Base-by-base conservation (phyloP, 202 grass and related monocot species). In the Zoysia matrella region DNA sequence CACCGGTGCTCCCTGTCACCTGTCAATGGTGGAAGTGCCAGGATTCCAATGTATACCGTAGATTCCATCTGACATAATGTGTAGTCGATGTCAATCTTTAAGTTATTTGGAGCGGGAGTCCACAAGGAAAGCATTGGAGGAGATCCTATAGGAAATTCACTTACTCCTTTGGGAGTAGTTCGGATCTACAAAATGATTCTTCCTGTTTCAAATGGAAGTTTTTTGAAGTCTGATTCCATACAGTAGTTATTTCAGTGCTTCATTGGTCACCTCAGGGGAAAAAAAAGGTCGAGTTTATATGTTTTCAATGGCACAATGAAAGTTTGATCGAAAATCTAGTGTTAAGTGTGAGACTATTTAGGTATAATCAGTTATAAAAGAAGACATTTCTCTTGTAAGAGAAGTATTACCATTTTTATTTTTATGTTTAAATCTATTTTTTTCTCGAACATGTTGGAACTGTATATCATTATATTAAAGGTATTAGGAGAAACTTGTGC, bases 221-320 rank as follows among this genome's bases (percentile, higher is more conserved):
- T 57, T 79, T 46, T 41, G 47, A 80, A 58, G 14, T 56, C 47
- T 58, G 13, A 80, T 66, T 66, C 18, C 50, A 52, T n/a, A 81
- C 7, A 6, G 10, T 5, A 67, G 52, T 69, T 85, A 7, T 53
- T 80, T 76, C 43, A 76, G n/a, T 13, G 65, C 58, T 74, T 40
- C 18, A 62, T 53, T 68, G 46, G 4, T 18, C 2, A 43, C 48
- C 13, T 22, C 5, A 22, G 12, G 1, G n/a, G 48, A 43, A 7
- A 15, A 55, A 52, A 67, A 68, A 48, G 43, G 4, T 57, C 12
- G 47, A 75, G 15, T 3, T 55, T 41, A 18, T 54, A 64, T 63
- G 47, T 71, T n/a, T 41, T 75, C 58, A n/a, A 41, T 76, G 76
- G 40, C 68, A 79, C 47, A 42, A 18, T 11, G 6, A 47, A 47